Base-by-base conservation (phyloP, 768 basidiomycete species). In the Tylopilus intermedius region DNA sequence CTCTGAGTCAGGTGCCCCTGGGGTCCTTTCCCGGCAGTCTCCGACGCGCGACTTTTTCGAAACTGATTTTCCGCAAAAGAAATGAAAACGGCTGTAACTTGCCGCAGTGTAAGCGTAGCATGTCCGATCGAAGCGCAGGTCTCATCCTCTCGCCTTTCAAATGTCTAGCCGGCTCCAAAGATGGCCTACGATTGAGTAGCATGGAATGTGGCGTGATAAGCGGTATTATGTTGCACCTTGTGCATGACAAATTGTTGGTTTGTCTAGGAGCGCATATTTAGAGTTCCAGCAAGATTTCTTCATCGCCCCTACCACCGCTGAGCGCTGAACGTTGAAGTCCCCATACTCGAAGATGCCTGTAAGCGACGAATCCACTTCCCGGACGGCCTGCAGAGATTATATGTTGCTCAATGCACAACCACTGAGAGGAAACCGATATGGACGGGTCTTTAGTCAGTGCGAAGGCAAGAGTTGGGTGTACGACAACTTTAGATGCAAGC, bases 321-420 rank as follows among this genome's bases (percentile, higher is more conserved):
- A n/a, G n/a, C n/a, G n/a, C n/a, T 18, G 18, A 30, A 4, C 37
- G 7, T n/a, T 11, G 52, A 44, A n/a, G 30, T 30, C 29, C 3
- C 10, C 32, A n/a, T 30, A 1, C 1, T 8, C 30, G 30, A 6
- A 30, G 30, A 61, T 61, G 60, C 57, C 57, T 40, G 37, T 62
- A 22, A 61, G 30, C 43, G 49, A 58, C 44, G 53, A 61, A 51
- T 61, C 58, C 6, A 56, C 60, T 24, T 51, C 60, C 15, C 49
- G 54, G n/a, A 62, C 60, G n/a, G 49, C 47, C 43, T 62, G 60
- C 29, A 53, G 54, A 45, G 45, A 55, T 26, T 60, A 62, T 39
- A 53, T 22, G 15, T 24, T 30, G 38, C 47, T 60, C 37, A 51
- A 48, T 24, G 48, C 55, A 10, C 48, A 49, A 32, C 50, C 53